Evolutionary conservation across 768 basidiomycete genomes (phyloP).

Genomic region (Phylloporus rhodoxanthus): DNA sequence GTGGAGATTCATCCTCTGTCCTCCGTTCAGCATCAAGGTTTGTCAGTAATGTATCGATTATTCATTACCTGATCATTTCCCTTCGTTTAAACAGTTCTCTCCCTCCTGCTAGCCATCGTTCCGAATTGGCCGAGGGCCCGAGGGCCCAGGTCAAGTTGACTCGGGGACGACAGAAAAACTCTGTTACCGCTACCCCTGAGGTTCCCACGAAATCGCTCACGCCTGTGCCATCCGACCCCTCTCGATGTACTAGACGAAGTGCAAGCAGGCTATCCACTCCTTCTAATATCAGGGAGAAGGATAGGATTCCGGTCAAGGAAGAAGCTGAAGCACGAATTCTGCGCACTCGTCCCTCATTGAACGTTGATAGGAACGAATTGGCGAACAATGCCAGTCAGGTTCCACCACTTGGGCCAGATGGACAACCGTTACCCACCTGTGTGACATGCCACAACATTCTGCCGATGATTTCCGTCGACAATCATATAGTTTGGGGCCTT

Average conservation of each 20-base stretch:
- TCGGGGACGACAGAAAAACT: constrained; percentile 53
- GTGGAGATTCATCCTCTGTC: constrained; percentile 18
- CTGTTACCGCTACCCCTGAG: constrained; percentile 39
- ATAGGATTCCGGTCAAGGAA: constrained; percentile 42
- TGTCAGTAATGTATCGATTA: constrained; percentile 6
- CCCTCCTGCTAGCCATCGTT: constrained; percentile 28
- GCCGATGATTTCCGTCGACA: constrained; percentile 72
- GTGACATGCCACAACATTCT: constrained; percentile 64
- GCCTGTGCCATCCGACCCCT: constrained; percentile 30
- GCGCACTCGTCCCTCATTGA: constrained; percentile 41
- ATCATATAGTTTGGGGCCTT: constrained; percentile 70
- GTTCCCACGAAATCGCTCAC: constrained; percentile 39
- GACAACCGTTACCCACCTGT: constrained; percentile 65
- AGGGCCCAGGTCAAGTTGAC: constrained; percentile 44
- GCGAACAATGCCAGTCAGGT: constrained; percentile 38
- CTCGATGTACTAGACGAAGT: constrained; percentile 25
- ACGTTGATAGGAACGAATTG: constrained; percentile 32
- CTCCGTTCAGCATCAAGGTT: constrained; percentile 23
- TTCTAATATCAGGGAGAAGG: constrained; percentile 34
- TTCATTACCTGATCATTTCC: constrained; percentile 10
- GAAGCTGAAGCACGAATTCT: constrained; percentile 44
- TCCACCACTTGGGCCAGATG: constrained; percentile 54
- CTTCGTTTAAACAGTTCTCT: constrained; percentile 14
- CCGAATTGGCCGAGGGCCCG: constrained; percentile 18
- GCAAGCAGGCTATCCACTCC: constrained; percentile 31